Evolutionary conservation across 371 early-diverging fungal genomes (phyloP).

Genomic region (Saksenaea vasiformis): DNA sequence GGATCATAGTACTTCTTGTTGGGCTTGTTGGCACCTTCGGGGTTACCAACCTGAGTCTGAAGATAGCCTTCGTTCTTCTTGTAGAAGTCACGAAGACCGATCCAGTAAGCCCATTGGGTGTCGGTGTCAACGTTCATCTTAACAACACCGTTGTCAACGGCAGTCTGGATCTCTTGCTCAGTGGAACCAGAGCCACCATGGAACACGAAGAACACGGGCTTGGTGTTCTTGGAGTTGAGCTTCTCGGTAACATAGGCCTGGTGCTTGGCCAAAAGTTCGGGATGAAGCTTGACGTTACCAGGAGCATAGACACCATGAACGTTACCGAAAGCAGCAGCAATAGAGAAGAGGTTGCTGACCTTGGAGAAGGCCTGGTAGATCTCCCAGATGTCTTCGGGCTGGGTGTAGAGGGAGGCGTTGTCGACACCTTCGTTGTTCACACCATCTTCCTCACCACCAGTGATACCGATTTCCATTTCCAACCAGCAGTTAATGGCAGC

Average conservation of each 20-base stretch:
- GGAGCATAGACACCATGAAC: slow-evolving; percentile 94
- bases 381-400: slow-evolving; percentile 92
- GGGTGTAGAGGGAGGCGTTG: slow-evolving; percentile 85
- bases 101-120: slow-evolving; percentile 85
- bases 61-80: slow-evolving; percentile 75
- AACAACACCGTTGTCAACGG: slow-evolving; percentile 82
- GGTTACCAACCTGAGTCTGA: slow-evolving; percentile 90
- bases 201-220: slow-evolving; percentile 93
- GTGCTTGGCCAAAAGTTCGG: slow-evolving; percentile 86
- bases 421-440: slow-evolving; percentile 90
- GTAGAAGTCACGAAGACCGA: slow-evolving; percentile 73
- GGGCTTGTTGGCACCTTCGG: slow-evolving; percentile 88
- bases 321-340: slow-evolving; percentile 89
- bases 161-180: slow-evolving; percentile 78
- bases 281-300: slow-evolving; percentile 88
- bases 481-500: slow-evolving; percentile 79
- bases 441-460: slow-evolving; percentile 95
- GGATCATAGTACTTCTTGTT: slow-evolving; percentile 96
- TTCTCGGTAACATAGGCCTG: slow-evolving; percentile 78
- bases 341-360: slow-evolving; percentile 82
- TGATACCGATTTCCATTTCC: slow-evolving; percentile 96
- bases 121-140: slow-evolving; percentile 93
- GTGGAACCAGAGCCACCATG: slow-evolving; percentile 93
- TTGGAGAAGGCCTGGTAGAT: slow-evolving; percentile 80
- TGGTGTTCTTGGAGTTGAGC: slow-evolving; percentile 52